Percentiles rank a stretch among this genome's conserved stretches.
phyloP scores from a whole-genome alignment of 2,329 filamentous ascomycete genomes.

The Fusarium poae region DNA sequence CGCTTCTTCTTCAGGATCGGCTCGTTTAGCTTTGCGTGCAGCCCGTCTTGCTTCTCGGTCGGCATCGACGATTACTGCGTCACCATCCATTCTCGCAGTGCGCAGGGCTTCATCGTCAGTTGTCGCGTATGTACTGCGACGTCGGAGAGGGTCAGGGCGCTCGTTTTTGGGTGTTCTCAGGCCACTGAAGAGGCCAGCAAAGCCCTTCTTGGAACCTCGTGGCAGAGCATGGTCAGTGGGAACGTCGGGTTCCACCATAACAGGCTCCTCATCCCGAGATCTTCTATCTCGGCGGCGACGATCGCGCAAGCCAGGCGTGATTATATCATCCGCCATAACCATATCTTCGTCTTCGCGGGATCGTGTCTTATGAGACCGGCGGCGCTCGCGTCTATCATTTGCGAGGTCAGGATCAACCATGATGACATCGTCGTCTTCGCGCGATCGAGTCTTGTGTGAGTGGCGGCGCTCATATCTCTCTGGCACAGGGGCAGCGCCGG shows the following conservation, averaged over 20 bases:
- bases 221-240: conserved; percentile 53
- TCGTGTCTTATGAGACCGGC: conserved; percentile 60
- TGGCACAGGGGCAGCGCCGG: conserved; percentile 54
- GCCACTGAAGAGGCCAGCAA: conserved; percentile 73
- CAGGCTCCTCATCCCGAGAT: conserved; percentile 56
- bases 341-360: conserved; percentile 58
- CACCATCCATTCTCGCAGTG: conserved; percentile 65
- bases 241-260: conserved; percentile 55
- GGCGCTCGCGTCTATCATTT: conserved; percentile 51
- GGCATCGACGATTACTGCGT: conserved; percentile 63
- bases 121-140: conserved; percentile 63
- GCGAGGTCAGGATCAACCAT: conserved; percentile 60
- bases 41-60: conserved; percentile 73
- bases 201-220: conserved; percentile 63
- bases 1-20: conserved; percentile 70
- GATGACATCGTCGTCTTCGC: conserved; percentile 59
- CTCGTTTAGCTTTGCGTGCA: conserved; percentile 71
- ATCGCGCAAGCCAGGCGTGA: conserved; percentile 47
- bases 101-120: conserved; percentile 64
- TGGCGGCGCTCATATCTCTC: conserved; percentile 55
- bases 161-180: conserved; percentile 64
- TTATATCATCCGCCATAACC: conserved; percentile 61
- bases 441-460: conserved; percentile 57
- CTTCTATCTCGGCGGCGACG: conserved; percentile 54
- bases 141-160: conserved; percentile 55